Evolutionary conservation across 305 asterid species (phyloP), one percentile per base, ranked within the genome.

Genomic region (Euphrasia arctica): DNA sequence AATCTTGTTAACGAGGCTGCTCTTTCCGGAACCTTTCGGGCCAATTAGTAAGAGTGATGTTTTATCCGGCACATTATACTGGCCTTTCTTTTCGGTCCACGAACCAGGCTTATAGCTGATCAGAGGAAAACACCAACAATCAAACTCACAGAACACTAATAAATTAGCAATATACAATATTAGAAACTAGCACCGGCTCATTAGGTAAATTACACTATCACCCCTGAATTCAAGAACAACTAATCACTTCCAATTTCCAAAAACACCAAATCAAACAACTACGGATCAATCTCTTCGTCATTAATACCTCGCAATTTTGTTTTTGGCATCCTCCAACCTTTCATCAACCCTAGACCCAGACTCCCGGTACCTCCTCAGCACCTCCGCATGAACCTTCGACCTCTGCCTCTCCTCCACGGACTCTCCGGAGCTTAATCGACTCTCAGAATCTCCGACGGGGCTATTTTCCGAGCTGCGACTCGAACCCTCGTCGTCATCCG

Each of bases 1-100:
- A n/a, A 89, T 79, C 66, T 77, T 89, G 83, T 86, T 91, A 25
- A 91, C 73, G 14, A 88, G 90, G 70, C 86, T 85, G 79, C 96
- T 91, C 76, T 91, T 91, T 31, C 98, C 95, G 22, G 96, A 87
- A 70, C 89, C 87, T 62, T 69, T 75, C 28, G 85, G 94, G 66
- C 98, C 98, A 48, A 85, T 62, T 69, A 89, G 79, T 49, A 91
- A 74, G 57, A 89, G 75, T 13, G 90, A 62, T n/a, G 79, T 80
- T 49, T 60, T 77, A 60, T 75, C 63, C 13, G 91, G 95, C 58
- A 79, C 69, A 72, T 59, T 43, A 63, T 39, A 78, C 62, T 74
- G 72, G 29, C 61, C 67, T 59, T 51, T 54, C 61, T 79, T 81
- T 63, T 74, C 90, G 59, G 67, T 79, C 90, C 87, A 86, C 48